phyloP scores from a whole-genome alignment of 2,329 filamentous ascomycete genomes.

The Alternaria sp. region DNA sequence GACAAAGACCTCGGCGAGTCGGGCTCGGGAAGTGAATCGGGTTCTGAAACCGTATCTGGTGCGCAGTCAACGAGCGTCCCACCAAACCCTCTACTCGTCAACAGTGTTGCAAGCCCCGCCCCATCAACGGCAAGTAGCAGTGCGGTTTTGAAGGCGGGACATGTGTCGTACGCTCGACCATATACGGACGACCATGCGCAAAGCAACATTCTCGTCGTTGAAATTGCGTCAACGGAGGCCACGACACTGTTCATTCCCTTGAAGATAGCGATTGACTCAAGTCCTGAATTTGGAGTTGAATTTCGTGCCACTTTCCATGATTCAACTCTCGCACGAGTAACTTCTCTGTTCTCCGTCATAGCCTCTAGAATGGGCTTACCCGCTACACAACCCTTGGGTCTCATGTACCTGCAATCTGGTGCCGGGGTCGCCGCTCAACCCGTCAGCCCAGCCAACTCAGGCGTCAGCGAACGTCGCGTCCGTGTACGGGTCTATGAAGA shows the following conservation, averaged over 20 bases:
- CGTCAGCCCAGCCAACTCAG: slow-evolving; percentile 71
- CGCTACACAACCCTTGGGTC: slow-evolving; percentile 63
- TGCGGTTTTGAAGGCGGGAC: slow-evolving; percentile 50
- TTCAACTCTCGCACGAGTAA: slow-evolving; percentile 71
- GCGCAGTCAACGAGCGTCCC: slow-evolving; percentile 24
- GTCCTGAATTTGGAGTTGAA: slow-evolving; percentile 35
- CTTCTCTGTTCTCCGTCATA: slow-evolving; percentile 79
- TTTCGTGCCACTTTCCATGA: slow-evolving; percentile 75
- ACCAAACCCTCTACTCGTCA: slow-evolving; percentile 37
- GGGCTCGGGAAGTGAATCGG: slow-evolving; percentile 25
- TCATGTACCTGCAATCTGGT: slow-evolving; percentile 66
- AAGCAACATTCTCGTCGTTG: slow-evolving; percentile 72
- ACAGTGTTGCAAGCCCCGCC: slow-evolving; percentile 28
- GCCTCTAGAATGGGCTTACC: slow-evolving; percentile 78
- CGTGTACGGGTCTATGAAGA: slow-evolving; percentile 41
- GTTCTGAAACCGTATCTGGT: slow-evolving; percentile 24
- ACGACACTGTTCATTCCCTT: too few relatives aligned
- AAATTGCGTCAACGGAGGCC: slow-evolving; percentile 60
- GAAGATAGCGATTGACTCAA: too few relatives aligned
- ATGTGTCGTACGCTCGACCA: slow-evolving; percentile 82
- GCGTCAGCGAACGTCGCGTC: slow-evolving; percentile 73
- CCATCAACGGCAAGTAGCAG: slow-evolving; percentile 18
- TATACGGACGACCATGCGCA: slow-evolving; percentile 77
- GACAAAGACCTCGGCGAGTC: slow-evolving; percentile 50
- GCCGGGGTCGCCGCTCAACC: slow-evolving; percentile 68